A percentile compares a stretch with the other conserved stretches of the same genome.
phyloP scores from a whole-genome alignment of 2,329 filamentous ascomycete species.

The Ceratocystis eucalypticola region DNA sequence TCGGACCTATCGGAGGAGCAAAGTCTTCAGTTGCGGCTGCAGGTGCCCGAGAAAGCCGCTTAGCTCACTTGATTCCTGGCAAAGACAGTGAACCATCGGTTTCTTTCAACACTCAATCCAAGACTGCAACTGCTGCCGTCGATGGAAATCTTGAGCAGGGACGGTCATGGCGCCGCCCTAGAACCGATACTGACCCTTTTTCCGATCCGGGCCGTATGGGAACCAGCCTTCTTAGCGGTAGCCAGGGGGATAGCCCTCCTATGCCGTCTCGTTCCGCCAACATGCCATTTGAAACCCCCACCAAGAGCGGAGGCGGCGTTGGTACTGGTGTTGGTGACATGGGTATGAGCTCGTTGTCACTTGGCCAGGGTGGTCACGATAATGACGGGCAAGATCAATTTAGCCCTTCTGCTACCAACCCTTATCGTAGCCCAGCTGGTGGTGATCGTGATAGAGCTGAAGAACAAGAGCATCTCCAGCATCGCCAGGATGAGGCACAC shows the following conservation, averaged over 20 bases:
- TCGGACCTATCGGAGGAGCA: slow-evolving; percentile 46
- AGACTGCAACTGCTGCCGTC: slow-evolving; percentile 29
- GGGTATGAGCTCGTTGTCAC: slow-evolving; percentile 47
- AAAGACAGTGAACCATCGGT: slow-evolving; percentile 38
- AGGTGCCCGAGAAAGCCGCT: slow-evolving; percentile 54
- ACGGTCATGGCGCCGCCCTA: slow-evolving; percentile 46
- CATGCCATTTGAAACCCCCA: slow-evolving; percentile 30
- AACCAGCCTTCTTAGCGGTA: slow-evolving; percentile 34
- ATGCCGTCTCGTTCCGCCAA: slow-evolving; percentile 23
- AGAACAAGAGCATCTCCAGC: slow-evolving; percentile 48
- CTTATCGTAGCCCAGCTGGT: slow-evolving; percentile 79
- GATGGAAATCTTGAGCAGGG: slow-evolving; percentile 24
- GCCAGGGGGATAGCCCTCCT: slow-evolving; percentile 51
- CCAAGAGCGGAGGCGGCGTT: slow-evolving; percentile 28
- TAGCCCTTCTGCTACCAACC: slow-evolving; percentile 91
- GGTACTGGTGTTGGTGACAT: slow-evolving; percentile 37
- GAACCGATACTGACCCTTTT: slow-evolving; percentile 64
- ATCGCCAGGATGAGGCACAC: slow-evolving; percentile 37
- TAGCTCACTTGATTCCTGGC: slow-evolving; percentile 64
- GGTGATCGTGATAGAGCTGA: slow-evolving; percentile 40
- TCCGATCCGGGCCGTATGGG: slow-evolving; percentile 46
- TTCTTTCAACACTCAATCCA: slow-evolving; percentile 23
- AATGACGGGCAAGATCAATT: slow-evolving; percentile 47
- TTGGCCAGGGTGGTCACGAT: slow-evolving; percentile 42
- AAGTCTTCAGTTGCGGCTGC: slow-evolving; percentile 30